Base-by-base conservation (phyloP, 2,329 filamentous ascomycete genomes). In the Ploettnerulaceae sp. region DNA sequence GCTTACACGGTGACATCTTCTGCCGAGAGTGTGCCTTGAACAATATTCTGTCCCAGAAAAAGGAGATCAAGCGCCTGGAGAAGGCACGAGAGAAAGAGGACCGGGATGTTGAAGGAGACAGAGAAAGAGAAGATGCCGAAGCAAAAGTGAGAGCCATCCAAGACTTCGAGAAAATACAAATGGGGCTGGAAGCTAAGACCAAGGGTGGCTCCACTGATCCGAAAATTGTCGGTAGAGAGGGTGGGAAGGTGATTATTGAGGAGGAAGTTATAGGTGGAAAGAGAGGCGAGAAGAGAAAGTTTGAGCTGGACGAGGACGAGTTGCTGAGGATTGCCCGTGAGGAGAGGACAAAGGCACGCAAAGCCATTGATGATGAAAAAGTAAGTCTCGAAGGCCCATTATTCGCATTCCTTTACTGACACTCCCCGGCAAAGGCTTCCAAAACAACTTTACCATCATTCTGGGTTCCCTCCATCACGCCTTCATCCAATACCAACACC, bases 1-100 rank as follows among this genome's bases (percentile, higher is more conserved):
- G 91, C 66, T 72, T 77, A 2, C 78, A 82, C 54, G 91, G 91
- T 51, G 90, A 97, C 66, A 74, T 98, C 11, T 97, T 97, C 71
- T 98, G 91, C 66, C 82, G 89, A 57, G 93, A 97, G 70, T 98
- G 91, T 69, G 90, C 89, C 7, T 79, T 97, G 43, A 82, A 74
- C 57, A 95, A 97, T 60, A 81, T 98, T n/a, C 74, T 97, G 1
- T 78, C 89, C 1, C 91, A 98, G 67, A 84, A 88, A 57, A 86
- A 90, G 69, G 93, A 97, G 63, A 90, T 95, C 54, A 93, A 89
- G 64, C 79, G 93, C 0, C 63, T 86, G 2, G 86, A 88, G 51
- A 84, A 79, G 57, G 74, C 77, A 17, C 73, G 77, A 15, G 81
- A 83, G 54, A 70, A 75, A 22, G 76, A 79, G 21, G 71, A 75